These are phyloP conservation scores for Fusarium newnesense DNA, from an alignment of 2,329 filamentous ascomycete species.

Conservation along the genomic window DNA sequence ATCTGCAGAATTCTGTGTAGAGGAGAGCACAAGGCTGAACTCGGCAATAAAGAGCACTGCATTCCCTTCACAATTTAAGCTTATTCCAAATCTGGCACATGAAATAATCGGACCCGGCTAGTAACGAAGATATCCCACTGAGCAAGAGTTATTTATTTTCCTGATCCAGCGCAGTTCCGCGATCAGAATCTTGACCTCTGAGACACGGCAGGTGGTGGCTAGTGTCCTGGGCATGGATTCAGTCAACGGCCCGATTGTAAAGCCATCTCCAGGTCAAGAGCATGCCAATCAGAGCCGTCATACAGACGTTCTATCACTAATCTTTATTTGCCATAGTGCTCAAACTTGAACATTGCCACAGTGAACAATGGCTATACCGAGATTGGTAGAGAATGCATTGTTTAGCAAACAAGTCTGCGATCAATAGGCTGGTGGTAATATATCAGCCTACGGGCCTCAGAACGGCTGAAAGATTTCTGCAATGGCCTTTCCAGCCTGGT, in stretches of 20 bases:
- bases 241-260: background rate
- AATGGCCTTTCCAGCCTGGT: too few species aligned
- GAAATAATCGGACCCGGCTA: background rate
- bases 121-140: background rate
- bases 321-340: too few species aligned
- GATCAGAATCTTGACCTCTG: background rate
- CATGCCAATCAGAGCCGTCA: background rate
- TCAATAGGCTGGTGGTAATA: too few species aligned
- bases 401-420: too few species aligned
- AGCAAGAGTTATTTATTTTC: background rate
- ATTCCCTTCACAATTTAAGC: background rate
- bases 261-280: background rate
- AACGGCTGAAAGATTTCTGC: too few species aligned
- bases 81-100: background rate
- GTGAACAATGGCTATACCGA: too few species aligned
- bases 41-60: background rate
- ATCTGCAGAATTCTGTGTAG: background rate
- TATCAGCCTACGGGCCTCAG: too few species aligned
- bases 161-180: too few species aligned
- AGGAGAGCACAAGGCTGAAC: background rate
- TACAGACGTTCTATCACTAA: fast-evolving
- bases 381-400: too few species aligned
- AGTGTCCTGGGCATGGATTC: fast-evolving
- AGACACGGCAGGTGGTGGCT: background rate
- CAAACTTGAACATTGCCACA: too few species aligned